These are phyloP conservation scores for Suhomyces choctaworum DNA, from an alignment of 1,139 yeast genomes.

Conservation along the genomic window DNA sequence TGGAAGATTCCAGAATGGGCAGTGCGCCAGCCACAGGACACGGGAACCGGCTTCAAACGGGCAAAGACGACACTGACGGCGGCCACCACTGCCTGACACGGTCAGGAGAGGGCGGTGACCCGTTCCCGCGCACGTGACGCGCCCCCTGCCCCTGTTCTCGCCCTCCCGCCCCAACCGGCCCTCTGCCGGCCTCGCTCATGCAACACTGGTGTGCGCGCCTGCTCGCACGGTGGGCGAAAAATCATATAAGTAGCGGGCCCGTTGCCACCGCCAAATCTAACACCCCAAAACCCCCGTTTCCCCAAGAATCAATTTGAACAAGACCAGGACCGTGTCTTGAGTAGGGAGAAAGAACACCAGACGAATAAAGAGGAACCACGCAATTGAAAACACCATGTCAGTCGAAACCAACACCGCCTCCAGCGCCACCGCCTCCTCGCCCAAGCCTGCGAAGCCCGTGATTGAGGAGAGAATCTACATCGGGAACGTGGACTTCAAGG, in stretches of 20 bases:
- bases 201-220: constrained; percentile 2
- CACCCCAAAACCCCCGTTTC: constrained; percentile 4
- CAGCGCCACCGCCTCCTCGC: constrained; percentile 1
- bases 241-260: constrained; percentile 11
- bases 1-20: too few relatives aligned
- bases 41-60: too few relatives aligned
- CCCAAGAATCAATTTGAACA: constrained; percentile 10
- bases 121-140: too few relatives aligned
- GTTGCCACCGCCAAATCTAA: constrained; percentile 8
- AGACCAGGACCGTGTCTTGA: constrained; percentile 10
- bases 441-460: constrained; percentile 22
- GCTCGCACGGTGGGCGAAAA: constrained; percentile 8
- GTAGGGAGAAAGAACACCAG: constrained; percentile 10
- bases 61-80: too few relatives aligned
- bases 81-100: too few relatives aligned
- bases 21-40: too few relatives aligned
- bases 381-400: constrained; percentile 9
- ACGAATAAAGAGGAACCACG: constrained; percentile 9
- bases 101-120: too few relatives aligned
- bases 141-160: too few relatives aligned
- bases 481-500: constrained; percentile 55
- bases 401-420: constrained; percentile 1
- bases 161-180: too few relatives aligned
- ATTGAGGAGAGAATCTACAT: constrained; percentile 46
- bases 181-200: neutral